A percentile compares a stretch with the other conserved stretches of the same genome.
phyloP scores from a whole-genome alignment of 768 basidiomycete species.

The Coprinellus aureogranulatus region DNA sequence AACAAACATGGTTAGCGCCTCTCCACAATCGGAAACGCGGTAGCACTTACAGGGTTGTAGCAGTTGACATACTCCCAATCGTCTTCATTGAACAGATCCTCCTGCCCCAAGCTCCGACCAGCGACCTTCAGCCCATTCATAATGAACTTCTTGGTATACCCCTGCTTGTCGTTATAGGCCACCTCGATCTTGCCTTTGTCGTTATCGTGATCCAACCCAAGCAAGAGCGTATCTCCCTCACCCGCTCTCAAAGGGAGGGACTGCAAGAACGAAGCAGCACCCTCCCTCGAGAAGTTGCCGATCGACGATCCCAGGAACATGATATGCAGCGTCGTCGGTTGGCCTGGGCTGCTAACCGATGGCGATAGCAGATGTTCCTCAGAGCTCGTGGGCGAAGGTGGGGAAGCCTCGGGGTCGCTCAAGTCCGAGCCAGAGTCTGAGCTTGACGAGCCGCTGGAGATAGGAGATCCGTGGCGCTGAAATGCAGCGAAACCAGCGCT shows the following conservation, averaged over 20 bases:
- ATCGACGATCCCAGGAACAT: conserved; percentile 90
- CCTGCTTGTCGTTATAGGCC: conserved; percentile 84
- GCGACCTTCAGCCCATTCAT: conserved; percentile 81
- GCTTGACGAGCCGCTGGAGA: conserved; percentile 29
- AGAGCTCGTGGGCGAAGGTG: neutral
- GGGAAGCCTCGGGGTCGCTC: neutral
- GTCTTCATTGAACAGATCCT: conserved; percentile 55
- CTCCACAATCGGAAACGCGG: neutral
- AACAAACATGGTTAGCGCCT: neutral
- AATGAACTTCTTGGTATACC: conserved; percentile 72
- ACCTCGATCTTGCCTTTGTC: conserved; percentile 65
- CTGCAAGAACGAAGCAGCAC: conserved; percentile 69
- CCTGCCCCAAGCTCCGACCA: conserved; percentile 65
- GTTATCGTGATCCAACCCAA: conserved; percentile 90
- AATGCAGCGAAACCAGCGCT: conserved; percentile 7
- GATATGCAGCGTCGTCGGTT: conserved; percentile 64
- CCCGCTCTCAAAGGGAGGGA: conserved; percentile 75
- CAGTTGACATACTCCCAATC: conserved; percentile 79
- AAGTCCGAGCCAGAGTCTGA: conserved; percentile 12
- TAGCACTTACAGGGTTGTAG: conserved; percentile 40
- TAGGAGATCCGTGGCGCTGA: conserved; percentile 33
- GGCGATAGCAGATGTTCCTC: neutral
- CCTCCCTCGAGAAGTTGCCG: conserved; percentile 81
- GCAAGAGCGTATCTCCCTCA: conserved; percentile 75
- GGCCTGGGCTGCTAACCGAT: conserved; percentile 14